Conservation (phyloP, 495 filamentous ascomycete genomes). For the Copromyces sp. region DNA sequence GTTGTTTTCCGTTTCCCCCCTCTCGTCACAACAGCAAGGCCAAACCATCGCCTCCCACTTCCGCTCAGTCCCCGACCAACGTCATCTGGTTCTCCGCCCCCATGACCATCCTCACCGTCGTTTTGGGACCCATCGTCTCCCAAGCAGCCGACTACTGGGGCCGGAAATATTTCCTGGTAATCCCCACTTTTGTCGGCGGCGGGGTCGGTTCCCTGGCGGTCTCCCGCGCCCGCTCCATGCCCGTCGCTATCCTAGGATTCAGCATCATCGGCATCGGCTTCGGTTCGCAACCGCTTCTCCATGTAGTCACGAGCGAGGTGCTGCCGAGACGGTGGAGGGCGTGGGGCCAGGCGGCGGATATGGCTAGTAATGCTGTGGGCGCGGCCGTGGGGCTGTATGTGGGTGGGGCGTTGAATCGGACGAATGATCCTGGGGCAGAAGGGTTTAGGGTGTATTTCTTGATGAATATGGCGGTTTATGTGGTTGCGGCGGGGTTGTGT, state of each 20-base stretch:
- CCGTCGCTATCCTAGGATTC: constrained; percentile 24
- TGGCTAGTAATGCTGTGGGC: constrained; percentile 12
- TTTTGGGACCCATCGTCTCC: constrained; percentile 21
- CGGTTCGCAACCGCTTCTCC: constrained; percentile 25
- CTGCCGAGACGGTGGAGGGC: constrained; percentile 21
- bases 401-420: constrained; percentile 18
- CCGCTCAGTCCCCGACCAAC: constrained; percentile 1
- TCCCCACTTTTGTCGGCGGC: constrained; percentile 20
- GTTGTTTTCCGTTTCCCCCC: not conserved
- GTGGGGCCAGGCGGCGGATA: constrained; percentile 21
- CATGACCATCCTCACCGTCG: constrained; percentile 23
- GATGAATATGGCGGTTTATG: constrained; percentile 13
- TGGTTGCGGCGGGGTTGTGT: constrained; percentile 12
- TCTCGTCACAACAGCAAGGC: constrained; percentile 12
- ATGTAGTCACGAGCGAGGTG: constrained; percentile 27
- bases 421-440: constrained; percentile 5
- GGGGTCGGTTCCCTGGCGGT: no score
- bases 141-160: constrained; percentile 33
- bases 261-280: constrained; percentile 18
- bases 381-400: constrained; percentile 9
- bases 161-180: constrained; percentile 25
- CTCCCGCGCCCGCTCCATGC: constrained; percentile 21
- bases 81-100: constrained; percentile 19
- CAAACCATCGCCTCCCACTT: constrained; percentile 18
- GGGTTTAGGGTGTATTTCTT: constrained; percentile 27